Evolutionary conservation across 805 yeast genomes (phyloP).

Genomic region (Wickerhamomyces mucosus): DNA sequence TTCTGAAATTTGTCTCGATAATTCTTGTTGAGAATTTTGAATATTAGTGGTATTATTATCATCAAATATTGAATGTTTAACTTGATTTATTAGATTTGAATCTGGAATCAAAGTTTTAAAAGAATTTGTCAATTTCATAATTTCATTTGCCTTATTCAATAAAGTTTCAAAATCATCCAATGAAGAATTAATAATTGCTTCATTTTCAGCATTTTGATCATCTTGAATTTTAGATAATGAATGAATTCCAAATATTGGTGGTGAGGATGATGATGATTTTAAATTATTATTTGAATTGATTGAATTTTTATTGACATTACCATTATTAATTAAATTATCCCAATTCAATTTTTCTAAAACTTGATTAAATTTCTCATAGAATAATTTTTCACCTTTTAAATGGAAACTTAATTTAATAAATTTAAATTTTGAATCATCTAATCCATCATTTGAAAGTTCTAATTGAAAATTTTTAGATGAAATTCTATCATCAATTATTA

Average conservation of each 20-base stretch:
- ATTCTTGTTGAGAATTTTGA: constrained; percentile 31
- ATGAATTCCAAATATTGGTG: constrained; percentile 53
- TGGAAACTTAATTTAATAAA: constrained; percentile 69
- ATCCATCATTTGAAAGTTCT: constrained; percentile 21
- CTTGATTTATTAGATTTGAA: neutral
- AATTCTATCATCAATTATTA: constrained; percentile 22
- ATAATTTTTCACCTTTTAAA: constrained; percentile 48
- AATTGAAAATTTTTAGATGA: constrained; percentile 17
- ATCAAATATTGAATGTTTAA: neutral
- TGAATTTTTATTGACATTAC: constrained; percentile 21
- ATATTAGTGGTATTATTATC: neutral
- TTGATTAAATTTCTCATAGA: constrained; percentile 36
- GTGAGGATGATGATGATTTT: constrained; percentile 24
- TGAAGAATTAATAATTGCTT: constrained; percentile 54
- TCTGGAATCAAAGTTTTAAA: constrained; percentile 17
- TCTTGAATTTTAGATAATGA: constrained; percentile 55
- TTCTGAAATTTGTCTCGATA: constrained; percentile 74
- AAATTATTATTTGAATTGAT: neutral
- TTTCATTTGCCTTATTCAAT: constrained; percentile 70
- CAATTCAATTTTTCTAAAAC: constrained; percentile 43
- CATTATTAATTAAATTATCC: constrained; percentile 27
- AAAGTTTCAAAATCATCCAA: constrained; percentile 68
- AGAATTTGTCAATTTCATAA: constrained; percentile 42
- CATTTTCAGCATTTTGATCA: constrained; percentile 45
- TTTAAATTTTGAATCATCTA: constrained; percentile 8